phyloP scores from a whole-genome alignment of 768 basidiomycete species.

The Boletus pseudo-olivaceus region DNA sequence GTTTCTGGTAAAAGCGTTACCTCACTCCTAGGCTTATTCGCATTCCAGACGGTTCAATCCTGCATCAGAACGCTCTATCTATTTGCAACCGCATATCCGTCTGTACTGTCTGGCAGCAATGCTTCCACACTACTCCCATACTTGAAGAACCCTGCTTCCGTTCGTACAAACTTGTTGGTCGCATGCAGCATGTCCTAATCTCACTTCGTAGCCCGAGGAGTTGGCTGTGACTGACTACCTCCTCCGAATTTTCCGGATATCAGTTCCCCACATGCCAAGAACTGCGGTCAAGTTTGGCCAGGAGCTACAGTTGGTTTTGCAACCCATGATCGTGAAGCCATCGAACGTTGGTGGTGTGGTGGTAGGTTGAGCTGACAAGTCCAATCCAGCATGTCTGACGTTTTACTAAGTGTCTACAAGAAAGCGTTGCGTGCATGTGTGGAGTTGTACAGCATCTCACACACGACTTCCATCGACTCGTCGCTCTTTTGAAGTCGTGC shows the following conservation, averaged over 20 bases:
- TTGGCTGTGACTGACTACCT: conserved; percentile 81
- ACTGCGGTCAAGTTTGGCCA: conserved; percentile 85
- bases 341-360: conserved; percentile 61
- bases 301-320: conserved; percentile 74
- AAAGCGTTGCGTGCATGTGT: conserved; percentile 91
- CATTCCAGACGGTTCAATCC: conserved; percentile 67
- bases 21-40: not conserved
- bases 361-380: conserved; percentile 37
- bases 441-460: conserved; percentile 81
- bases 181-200: conserved; percentile 1
- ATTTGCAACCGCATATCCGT: conserved; percentile 78
- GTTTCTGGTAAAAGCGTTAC: not conserved
- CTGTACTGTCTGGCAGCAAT: conserved; percentile 76
- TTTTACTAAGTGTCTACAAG: conserved; percentile 68
- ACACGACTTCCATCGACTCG: conserved; percentile 74
- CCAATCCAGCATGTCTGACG: not conserved
- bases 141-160: conserved; percentile 76
- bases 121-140: conserved; percentile 89
- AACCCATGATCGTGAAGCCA: conserved; percentile 92
- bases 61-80: conserved; percentile 84
- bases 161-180: conserved; percentile 35
- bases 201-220: conserved; percentile 63
- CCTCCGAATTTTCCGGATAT: conserved; percentile 81
- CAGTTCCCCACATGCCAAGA: conserved; percentile 86
- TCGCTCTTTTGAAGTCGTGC: conserved; percentile 81